A percentile compares a stretch with the other conserved stretches of the same genome.
Conservation (phyloP, 1,284 basidiomycete genomes). For the Athelia psychrophila region DNA sequence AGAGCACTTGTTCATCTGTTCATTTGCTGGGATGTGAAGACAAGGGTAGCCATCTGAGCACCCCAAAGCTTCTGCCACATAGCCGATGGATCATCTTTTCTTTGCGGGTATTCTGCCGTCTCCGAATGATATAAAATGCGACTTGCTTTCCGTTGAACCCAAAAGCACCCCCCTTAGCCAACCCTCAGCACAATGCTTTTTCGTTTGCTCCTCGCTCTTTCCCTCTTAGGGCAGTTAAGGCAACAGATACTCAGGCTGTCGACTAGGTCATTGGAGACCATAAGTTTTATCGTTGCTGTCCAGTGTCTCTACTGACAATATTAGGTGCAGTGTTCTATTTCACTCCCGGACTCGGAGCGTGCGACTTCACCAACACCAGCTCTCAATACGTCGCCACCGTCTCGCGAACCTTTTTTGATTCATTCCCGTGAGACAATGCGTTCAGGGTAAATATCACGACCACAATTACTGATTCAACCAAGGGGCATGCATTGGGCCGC, state of each 20-base stretch:
- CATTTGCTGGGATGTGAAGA: too few relatives aligned
- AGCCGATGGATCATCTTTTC: too few relatives aligned
- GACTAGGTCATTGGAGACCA: neutral
- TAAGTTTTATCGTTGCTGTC: neutral
- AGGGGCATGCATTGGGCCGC: too few relatives aligned
- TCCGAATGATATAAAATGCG: too few relatives aligned
- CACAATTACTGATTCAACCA: too few relatives aligned
- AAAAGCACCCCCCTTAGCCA: too few relatives aligned
- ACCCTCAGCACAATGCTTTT: too few relatives aligned
- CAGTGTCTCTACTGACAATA: neutral
- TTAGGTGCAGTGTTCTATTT: conserved; percentile 30
- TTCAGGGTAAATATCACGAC: neutral
- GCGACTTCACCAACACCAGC: conserved; percentile 37
- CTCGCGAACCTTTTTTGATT: conserved; percentile 31
- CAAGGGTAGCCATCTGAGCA: too few relatives aligned
- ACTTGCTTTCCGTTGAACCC: too few relatives aligned
- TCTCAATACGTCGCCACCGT: conserved; percentile 39
- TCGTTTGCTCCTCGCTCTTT: neutral
- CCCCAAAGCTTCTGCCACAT: too few relatives aligned
- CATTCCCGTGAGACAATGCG: conserved; percentile 31
- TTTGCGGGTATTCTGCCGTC: too few relatives aligned
- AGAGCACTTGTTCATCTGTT: too few relatives aligned
- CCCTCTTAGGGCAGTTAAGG: neutral
- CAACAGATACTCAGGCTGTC: neutral
- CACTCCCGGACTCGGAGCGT: conserved; percentile 38